These are phyloP conservation scores for Amanita rimosa DNA, from an alignment of 768 basidiomycete genomes.

Conservation along the genomic window DNA sequence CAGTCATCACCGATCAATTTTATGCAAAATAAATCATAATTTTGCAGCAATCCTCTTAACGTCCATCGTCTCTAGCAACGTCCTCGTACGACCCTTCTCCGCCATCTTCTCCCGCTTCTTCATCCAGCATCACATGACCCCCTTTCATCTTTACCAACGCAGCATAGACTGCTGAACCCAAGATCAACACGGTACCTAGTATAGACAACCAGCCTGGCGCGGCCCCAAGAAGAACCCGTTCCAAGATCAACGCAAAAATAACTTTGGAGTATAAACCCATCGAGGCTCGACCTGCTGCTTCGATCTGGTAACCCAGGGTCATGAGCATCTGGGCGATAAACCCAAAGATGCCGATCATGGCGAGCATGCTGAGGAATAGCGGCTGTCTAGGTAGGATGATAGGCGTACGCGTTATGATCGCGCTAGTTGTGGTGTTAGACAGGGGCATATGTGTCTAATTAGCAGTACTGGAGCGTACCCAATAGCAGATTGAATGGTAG, in stretches of 20 bases:
- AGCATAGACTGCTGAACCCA: neutral
- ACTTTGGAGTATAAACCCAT: constrained; percentile 39
- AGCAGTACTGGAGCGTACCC: constrained; percentile 15
- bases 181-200: neutral
- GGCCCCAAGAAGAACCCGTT: neutral
- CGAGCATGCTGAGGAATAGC: constrained; percentile 33
- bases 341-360: constrained; percentile 41
- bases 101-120: too few relatives aligned
- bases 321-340: constrained; percentile 35
- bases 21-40: too few relatives aligned
- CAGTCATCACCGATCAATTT: too few relatives aligned
- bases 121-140: too few relatives aligned
- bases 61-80: too few relatives aligned
- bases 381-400: constrained; percentile 31
- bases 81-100: too few relatives aligned
- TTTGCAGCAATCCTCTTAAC: too few relatives aligned
- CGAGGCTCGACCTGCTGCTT: constrained; percentile 48
- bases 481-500: constrained; percentile 26
- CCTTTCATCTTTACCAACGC: neutral
- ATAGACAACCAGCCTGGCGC: neutral
- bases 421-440: constrained; percentile 20
- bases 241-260: constrained; percentile 4
- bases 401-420: constrained; percentile 26
- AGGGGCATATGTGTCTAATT: neutral
- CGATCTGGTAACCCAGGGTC: constrained; percentile 41